These are phyloP conservation scores for Hypoxylon sp. DNA, from an alignment of 2,329 filamentous ascomycete genomes.

Conservation along the genomic window DNA sequence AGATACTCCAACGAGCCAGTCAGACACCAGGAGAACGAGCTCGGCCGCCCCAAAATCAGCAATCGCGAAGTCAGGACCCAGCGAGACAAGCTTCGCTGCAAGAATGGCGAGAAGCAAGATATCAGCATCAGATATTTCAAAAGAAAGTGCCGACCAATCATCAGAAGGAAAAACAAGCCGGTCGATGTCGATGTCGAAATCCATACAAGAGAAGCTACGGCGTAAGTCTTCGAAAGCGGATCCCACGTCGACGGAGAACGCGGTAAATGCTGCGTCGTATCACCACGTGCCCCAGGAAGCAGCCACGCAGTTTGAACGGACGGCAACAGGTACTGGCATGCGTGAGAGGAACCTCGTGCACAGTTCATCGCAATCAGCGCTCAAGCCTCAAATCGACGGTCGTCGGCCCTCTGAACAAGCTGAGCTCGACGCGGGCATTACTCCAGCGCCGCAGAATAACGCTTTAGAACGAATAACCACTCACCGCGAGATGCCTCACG, in stretches of 20 bases:
- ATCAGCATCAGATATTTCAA: constrained; percentile 1
- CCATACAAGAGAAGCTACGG: constrained; percentile 45
- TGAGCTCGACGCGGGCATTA: constrained; percentile 50
- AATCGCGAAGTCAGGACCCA: constrained; percentile 29
- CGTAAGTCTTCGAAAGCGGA: constrained; percentile 38
- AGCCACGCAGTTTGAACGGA: constrained; percentile 68
- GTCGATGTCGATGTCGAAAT: constrained; percentile 40
- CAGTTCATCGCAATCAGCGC: constrained; percentile 60
- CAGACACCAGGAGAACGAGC: constrained; percentile 5
- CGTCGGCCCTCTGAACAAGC: constrained; percentile 47
- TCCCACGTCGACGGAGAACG: constrained; percentile 26
- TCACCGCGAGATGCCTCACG: constrained; percentile 57
- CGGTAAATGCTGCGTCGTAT: constrained; percentile 53
- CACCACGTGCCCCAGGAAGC: constrained; percentile 69
- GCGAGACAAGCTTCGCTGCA: constrained; percentile 37
- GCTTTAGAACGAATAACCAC: constrained; percentile 59
- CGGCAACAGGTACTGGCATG: constrained; percentile 63
- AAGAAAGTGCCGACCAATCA: constrained; percentile 18
- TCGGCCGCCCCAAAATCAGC: constrained; percentile 11
- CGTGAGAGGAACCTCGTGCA: constrained; percentile 58
- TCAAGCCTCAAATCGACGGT: constrained; percentile 60
- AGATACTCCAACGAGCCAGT: constrained; percentile 8
- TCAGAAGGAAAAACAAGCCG: constrained; percentile 25
- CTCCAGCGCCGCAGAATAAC: constrained; percentile 56
- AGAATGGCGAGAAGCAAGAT: constrained; percentile 30